These are phyloP conservation scores for Pseudogymnoascus destructans DNA, from an alignment of 2,329 filamentous ascomycete species.

Conservation along the genomic window DNA sequence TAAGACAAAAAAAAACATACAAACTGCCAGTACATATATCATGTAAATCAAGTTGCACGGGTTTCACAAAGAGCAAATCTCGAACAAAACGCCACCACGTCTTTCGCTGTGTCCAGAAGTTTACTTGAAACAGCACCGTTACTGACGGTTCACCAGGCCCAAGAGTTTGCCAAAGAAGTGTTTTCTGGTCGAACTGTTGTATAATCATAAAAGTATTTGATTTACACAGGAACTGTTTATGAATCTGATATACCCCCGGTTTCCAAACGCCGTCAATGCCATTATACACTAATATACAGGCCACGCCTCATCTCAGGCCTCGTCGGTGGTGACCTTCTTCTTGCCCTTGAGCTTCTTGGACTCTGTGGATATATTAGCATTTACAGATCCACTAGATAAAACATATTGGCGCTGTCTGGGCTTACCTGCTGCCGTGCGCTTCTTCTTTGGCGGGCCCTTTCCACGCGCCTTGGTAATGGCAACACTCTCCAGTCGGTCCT, in stretches of 20 bases:
- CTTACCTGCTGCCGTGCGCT: constrained; percentile 43
- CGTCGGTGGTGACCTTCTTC: constrained; percentile 25
- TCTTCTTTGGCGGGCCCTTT: constrained; percentile 85
- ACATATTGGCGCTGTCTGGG: not conserved
- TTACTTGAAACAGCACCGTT: not conserved
- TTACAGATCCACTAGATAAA: not conserved
- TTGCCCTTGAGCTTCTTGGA: constrained; percentile 35
- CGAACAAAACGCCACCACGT: not conserved
- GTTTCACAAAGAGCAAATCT: not conserved
- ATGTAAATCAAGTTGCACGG: not conserved
- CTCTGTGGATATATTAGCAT: constrained; percentile 23
- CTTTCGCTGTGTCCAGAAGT: not conserved
- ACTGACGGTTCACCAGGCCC: not conserved
- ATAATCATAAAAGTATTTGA: constrained; percentile 4
- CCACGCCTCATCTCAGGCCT: not conserved
- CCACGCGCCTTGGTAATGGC: constrained; percentile 61
- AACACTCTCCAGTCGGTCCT: constrained; percentile 67
- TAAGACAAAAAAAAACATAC: not conserved
- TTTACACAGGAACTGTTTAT: constrained; percentile 1
- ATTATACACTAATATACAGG: constrained; percentile 20
- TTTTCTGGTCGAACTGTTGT: not conserved
- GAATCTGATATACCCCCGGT: constrained; percentile 12
- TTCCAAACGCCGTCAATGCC: constrained; percentile 23
- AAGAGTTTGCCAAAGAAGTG: not conserved
- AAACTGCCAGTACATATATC: not conserved